Evolutionary conservation across 2,329 filamentous ascomycete genomes (phyloP).

Genomic region (Botrytis elliptica): DNA sequence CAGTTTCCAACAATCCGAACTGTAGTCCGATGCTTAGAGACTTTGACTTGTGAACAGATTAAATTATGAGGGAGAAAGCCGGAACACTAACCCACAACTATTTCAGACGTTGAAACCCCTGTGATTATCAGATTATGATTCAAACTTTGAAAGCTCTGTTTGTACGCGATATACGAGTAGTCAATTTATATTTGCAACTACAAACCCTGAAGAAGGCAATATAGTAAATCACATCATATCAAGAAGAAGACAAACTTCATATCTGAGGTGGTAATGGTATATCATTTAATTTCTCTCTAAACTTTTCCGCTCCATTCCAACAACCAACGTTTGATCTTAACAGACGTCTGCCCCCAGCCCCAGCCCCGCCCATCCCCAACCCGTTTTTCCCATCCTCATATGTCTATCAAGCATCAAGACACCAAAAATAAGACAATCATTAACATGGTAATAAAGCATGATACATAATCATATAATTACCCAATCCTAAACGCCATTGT

Average conservation of each 20-base stretch:
- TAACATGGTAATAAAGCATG: neutral
- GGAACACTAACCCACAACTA: neutral
- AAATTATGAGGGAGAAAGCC: neutral
- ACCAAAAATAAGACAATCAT: constrained; percentile 3
- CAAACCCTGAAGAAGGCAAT: neutral
- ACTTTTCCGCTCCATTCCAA: neutral
- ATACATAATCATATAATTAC: constrained; percentile 3
- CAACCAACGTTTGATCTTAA: neutral
- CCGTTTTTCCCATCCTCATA: neutral
- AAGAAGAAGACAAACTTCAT: neutral
- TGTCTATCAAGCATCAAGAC: constrained; percentile 1
- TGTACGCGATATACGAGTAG: neutral
- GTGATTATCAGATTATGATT: neutral
- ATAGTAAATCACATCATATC: neutral
- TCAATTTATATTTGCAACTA: neutral
- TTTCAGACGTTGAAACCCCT: neutral
- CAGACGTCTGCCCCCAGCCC: neutral
- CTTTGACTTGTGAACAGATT: neutral
- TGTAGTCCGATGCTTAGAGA: neutral
- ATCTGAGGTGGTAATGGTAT: neutral
- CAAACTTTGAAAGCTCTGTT: neutral
- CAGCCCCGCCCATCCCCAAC: too few relatives aligned
- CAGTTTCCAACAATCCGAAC: neutral
- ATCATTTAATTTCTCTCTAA: neutral
- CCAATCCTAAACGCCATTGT: neutral